Conservation (phyloP, 1,284 basidiomycete genomes). For the Rhodotorula mucilaginosa region DNA sequence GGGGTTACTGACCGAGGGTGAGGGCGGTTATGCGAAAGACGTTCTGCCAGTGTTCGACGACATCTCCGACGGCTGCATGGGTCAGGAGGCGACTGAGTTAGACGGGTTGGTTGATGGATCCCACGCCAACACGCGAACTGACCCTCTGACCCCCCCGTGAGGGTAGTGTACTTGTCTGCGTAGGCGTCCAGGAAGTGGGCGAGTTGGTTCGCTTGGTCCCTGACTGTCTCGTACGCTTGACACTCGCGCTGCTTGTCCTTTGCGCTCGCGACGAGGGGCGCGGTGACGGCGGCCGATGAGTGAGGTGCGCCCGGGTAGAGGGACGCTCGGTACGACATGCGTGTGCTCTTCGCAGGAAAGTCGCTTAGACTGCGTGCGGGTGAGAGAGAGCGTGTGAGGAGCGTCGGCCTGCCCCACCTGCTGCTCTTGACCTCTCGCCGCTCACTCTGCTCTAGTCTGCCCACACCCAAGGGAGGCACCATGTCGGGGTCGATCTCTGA, state of each 20-base stretch:
- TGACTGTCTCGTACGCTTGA: conserved; percentile 32
- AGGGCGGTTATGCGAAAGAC: conserved; percentile 43
- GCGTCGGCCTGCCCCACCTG: not conserved
- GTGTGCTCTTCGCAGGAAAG: too few relatives aligned
- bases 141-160: conserved; percentile 40
- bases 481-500: not conserved
- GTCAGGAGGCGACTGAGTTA: not conserved
- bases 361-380: not conserved
- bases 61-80: conserved; percentile 39
- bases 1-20: conserved; percentile 36
- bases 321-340: conserved; percentile 24
- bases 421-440: too few relatives aligned
- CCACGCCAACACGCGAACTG: not conserved
- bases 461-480: too few relatives aligned
- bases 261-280: conserved; percentile 16
- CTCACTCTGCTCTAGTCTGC: not conserved
- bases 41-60: conserved; percentile 45
- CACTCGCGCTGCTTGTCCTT: conserved; percentile 40
- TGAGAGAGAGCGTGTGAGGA: not conserved
- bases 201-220: conserved; percentile 29
- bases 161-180: conserved; percentile 30
- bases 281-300: not conserved
- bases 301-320: conserved; percentile 11
- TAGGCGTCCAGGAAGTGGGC: conserved; percentile 20
- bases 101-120: not conserved